Percentiles rank a stretch among this genome's conserved stretches.
Conservation (phyloP, 192 early-diverging fungal genomes). For the Mortierella antarctica region DNA sequence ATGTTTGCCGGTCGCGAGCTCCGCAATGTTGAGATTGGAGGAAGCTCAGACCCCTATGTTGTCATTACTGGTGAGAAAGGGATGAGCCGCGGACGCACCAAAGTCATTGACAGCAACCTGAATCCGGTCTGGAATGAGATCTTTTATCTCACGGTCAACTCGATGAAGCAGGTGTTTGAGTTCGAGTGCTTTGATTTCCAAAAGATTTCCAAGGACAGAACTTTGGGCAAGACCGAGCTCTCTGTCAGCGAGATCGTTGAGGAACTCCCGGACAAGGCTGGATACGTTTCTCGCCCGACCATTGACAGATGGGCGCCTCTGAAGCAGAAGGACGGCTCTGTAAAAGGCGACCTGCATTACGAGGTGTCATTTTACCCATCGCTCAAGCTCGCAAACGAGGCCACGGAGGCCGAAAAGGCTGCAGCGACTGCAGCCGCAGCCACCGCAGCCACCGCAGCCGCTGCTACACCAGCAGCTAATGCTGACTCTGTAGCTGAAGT, state of each 20-base stretch:
- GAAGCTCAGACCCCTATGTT: slow-evolving; percentile 94
- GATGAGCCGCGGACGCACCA: slow-evolving; percentile 78
- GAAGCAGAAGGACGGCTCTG: slow-evolving; percentile 66
- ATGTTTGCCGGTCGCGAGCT: slow-evolving; percentile 79
- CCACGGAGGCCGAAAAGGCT: slow-evolving; percentile 34
- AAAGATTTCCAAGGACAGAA: slow-evolving; percentile 84
- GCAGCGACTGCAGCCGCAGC: slow-evolving; percentile 6
- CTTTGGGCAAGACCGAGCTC: slow-evolving; percentile 78
- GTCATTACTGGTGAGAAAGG: slow-evolving; percentile 63
- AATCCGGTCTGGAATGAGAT: slow-evolving; percentile 95
- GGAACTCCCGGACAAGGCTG: slow-evolving; percentile 53
- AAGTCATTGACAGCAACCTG: slow-evolving; percentile 83
- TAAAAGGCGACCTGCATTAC: slow-evolving; percentile 71
- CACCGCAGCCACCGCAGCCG: slow-evolving; percentile 13
- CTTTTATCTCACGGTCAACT: slow-evolving; percentile 85
- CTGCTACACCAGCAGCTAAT: slow-evolving; percentile 8
- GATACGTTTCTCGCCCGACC: slow-evolving; percentile 28
- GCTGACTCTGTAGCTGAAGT: slow-evolving; percentile 18
- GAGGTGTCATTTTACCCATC: slow-evolving; percentile 66
- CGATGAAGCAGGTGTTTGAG: slow-evolving; percentile 75
- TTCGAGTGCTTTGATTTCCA: slow-evolving; percentile 92
- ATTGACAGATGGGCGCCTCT: slow-evolving; percentile 61
- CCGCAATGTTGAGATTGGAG: slow-evolving; percentile 85
- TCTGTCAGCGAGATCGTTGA: slow-evolving; percentile 70
- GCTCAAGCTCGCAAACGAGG: slow-evolving; percentile 42